These are phyloP conservation scores for Diaporthe aspalathi DNA, from an alignment of 2,329 filamentous ascomycete species.

Conservation along the genomic window DNA sequence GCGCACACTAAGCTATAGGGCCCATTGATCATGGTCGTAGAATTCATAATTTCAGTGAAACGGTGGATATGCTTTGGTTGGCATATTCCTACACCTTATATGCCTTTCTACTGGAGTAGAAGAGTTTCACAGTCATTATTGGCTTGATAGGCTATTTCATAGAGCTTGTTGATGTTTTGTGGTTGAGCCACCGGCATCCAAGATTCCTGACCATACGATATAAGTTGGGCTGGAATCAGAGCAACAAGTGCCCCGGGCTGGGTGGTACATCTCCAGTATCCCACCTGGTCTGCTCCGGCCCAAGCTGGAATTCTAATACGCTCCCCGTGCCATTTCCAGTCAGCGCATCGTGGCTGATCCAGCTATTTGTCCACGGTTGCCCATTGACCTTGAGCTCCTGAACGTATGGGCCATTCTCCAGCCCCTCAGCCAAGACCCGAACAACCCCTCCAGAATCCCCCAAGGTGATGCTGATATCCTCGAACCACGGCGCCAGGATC, in stretches of 20 bases:
- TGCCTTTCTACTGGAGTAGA: no score
- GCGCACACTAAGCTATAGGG: no score
- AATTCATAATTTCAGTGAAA: neutral
- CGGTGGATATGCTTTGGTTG: no score
- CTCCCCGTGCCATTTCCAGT: conserved; percentile 7
- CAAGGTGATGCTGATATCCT: conserved; percentile 67
- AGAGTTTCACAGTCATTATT: neutral
- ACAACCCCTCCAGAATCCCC: conserved; percentile 59
- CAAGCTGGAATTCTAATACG: conserved; percentile 12
- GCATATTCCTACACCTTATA: no score
- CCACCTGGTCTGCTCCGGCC: neutral
- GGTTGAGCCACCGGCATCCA: no score
- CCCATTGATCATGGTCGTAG: no score
- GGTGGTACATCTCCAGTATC: conserved; percentile 11
- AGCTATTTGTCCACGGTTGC: conserved; percentile 68
- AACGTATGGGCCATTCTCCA: conserved; percentile 64
- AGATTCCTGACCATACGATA: neutral
- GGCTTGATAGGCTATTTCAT: neutral
- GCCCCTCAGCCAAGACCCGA: conserved; percentile 66
- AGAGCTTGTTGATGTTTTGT: neutral
- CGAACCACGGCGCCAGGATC: conserved; percentile 72
- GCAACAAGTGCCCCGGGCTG: neutral
- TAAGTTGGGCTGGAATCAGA: neutral
- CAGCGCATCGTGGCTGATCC: conserved; percentile 62
- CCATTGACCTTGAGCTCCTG: conserved; percentile 76